These are phyloP conservation scores for Mentha longifolia DNA, from an alignment of 257 asterid species.

Conservation along the genomic window DNA sequence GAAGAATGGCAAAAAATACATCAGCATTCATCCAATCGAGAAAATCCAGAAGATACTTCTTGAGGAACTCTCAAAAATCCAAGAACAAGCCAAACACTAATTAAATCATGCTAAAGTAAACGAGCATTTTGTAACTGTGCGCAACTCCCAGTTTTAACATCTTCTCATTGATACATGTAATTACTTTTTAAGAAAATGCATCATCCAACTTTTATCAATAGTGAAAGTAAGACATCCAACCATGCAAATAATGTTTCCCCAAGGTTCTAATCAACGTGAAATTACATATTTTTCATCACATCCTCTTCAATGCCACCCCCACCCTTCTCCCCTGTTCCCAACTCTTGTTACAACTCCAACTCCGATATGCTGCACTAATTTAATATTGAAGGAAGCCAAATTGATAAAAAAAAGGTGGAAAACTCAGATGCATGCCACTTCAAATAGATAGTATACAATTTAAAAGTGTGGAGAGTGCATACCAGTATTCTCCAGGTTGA, in stretches of 20 bases:
- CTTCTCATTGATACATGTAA: not conserved
- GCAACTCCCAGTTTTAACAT: conserved; percentile 6
- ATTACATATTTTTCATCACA: not conserved
- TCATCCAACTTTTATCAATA: not conserved
- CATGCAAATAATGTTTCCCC: conserved; percentile 14
- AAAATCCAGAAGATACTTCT: not conserved
- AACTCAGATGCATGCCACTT: conserved; percentile 14
- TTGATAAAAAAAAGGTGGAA: not conserved
- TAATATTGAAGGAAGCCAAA: not conserved
- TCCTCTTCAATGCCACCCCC: not conserved
- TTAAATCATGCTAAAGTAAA: not conserved
- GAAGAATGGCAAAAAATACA: conserved; percentile 20
- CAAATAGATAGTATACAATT: conserved; percentile 17
- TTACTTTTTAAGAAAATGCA: not conserved
- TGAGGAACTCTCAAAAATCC: not conserved
- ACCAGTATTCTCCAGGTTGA: conserved; percentile 96
- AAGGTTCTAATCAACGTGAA: not conserved
- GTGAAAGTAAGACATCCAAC: not conserved
- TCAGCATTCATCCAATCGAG: conserved; percentile 30
- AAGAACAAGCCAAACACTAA: not conserved
- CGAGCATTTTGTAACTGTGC: not conserved
- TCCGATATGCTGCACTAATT: not conserved
- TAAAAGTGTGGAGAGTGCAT: conserved; percentile 42
- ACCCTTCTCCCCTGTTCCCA: too few relatives aligned
- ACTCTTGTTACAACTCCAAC: too few relatives aligned